Percentiles rank a stretch among this genome's conserved stretches.
These are phyloP conservation scores for Flammula alnicola DNA, from an alignment of 1,284 basidiomycete genomes.

Conservation along the genomic window DNA sequence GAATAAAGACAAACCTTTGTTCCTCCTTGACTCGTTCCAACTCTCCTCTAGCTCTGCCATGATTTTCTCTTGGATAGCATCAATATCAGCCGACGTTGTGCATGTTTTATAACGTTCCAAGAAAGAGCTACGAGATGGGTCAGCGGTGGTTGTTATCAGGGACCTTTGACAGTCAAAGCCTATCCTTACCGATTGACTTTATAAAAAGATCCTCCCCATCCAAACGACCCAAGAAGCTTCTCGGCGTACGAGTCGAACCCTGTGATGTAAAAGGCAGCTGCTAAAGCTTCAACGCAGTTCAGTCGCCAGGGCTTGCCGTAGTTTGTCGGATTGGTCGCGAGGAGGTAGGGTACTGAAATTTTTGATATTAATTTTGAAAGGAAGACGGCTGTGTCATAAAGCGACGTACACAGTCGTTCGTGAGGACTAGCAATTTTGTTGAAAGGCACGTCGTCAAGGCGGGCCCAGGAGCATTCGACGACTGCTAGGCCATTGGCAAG, in stretches of 20 bases:
- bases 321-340: slow-evolving; percentile 94
- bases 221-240: slow-evolving; percentile 76
- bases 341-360: slow-evolving; percentile 83
- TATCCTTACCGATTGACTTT: slow-evolving; percentile 74
- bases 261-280: slow-evolving; percentile 91
- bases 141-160: not conserved
- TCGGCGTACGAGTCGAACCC: slow-evolving; percentile 85
- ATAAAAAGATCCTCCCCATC: slow-evolving; percentile 88
- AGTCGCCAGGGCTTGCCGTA: slow-evolving; percentile 94
- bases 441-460: slow-evolving; percentile 94
- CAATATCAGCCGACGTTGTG: slow-evolving; percentile 64
- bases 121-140: slow-evolving; percentile 51
- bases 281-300: slow-evolving; percentile 92
- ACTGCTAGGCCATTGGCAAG: slow-evolving; percentile 85
- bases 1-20: slow-evolving; percentile 45
- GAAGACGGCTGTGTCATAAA: not conserved
- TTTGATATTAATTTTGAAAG: not conserved
- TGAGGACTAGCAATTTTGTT: slow-evolving; percentile 91
- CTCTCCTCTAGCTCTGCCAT: slow-evolving; percentile 75
- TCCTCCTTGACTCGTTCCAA: slow-evolving; percentile 55
- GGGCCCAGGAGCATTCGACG: slow-evolving; percentile 97
- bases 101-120: slow-evolving; percentile 80
- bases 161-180: not conserved
- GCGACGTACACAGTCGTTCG: slow-evolving; percentile 83
- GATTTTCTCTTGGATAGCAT: slow-evolving; percentile 71